Evolutionary conservation across 176 grass and related monocot genomes (phyloP).

Genomic region (Microstegium vimineum): DNA sequence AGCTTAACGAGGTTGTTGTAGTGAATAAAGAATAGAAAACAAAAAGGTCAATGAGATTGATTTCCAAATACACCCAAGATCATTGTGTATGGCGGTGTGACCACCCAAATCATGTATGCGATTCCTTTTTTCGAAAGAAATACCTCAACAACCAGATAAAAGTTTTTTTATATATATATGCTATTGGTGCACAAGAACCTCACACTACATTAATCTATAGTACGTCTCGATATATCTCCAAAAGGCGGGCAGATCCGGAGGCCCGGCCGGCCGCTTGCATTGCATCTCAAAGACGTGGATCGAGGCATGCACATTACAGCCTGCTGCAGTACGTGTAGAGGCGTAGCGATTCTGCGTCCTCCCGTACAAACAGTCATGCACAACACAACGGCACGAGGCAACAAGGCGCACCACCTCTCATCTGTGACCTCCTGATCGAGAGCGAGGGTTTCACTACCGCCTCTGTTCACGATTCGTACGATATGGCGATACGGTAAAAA

Average conservation of each 20-base stretch:
- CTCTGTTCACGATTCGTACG: not conserved
- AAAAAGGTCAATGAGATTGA: no score
- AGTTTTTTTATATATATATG: no score
- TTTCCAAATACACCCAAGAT: not conserved
- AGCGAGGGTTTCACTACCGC: not conserved
- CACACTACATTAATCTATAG: not conserved
- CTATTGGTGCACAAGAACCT: not conserved
- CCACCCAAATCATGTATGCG: not conserved
- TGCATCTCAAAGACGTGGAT: not conserved
- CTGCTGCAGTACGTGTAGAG: no score
- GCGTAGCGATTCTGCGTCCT: not conserved
- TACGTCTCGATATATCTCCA: not conserved
- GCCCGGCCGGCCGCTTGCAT: not conserved
- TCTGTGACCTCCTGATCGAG: no score
- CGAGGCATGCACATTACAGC: not conserved
- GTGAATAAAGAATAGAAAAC: not conserved
- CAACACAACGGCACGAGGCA: not conserved
- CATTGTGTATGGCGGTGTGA: not conserved
- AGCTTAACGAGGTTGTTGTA: not conserved
- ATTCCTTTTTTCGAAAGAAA: not conserved
- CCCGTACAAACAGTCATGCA: slow-evolving; percentile 50
- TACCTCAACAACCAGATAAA: not conserved
- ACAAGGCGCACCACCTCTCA: slow-evolving; percentile 19
- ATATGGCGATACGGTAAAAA: not conserved
- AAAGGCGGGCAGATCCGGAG: not conserved